phyloP scores from a whole-genome alignment of 1,139 yeast species.

The Taphrina betulina region DNA sequence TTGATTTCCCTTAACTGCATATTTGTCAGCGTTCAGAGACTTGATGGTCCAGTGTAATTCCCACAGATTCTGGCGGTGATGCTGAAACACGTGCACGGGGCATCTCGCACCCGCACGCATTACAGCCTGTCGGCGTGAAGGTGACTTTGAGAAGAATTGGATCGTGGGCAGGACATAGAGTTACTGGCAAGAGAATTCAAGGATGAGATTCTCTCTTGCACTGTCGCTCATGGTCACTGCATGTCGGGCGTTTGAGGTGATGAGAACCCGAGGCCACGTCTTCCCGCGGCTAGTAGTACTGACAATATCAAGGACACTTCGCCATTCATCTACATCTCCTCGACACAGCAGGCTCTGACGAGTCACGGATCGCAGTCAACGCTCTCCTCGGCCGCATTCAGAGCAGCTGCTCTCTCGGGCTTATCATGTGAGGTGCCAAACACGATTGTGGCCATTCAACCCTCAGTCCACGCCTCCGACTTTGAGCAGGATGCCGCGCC shows the following conservation, averaged over 20 bases:
- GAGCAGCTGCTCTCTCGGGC: constrained; percentile 18
- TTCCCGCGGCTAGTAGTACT: too few relatives aligned
- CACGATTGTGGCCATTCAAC: constrained; percentile 27
- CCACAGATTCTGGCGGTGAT: too few relatives aligned
- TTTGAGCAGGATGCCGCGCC: constrained; percentile 24
- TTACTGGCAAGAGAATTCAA: neutral
- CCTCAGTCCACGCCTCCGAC: constrained; percentile 27
- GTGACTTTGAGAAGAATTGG: too few relatives aligned
- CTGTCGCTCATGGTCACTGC: neutral
- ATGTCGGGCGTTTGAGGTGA: constrained; percentile 3
- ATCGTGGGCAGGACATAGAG: too few relatives aligned
- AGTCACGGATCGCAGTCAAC: constrained; percentile 17
- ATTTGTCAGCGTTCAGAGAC: too few relatives aligned
- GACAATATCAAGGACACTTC: constrained; percentile 18
- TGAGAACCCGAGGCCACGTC: too few relatives aligned
- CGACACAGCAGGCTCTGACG: constrained; percentile 8
- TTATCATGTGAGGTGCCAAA: constrained; percentile 19
- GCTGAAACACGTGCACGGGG: too few relatives aligned
- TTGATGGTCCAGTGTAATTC: too few relatives aligned
- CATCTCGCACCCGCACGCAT: too few relatives aligned
- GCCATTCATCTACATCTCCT: constrained; percentile 15
- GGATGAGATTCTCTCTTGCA: constrained; percentile 3
- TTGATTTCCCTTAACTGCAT: too few relatives aligned
- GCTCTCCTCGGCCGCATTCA: constrained; percentile 16
- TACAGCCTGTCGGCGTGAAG: too few relatives aligned